Evolutionary conservation across 768 basidiomycete species (phyloP).

Genomic region (Terana coerulea): DNA sequence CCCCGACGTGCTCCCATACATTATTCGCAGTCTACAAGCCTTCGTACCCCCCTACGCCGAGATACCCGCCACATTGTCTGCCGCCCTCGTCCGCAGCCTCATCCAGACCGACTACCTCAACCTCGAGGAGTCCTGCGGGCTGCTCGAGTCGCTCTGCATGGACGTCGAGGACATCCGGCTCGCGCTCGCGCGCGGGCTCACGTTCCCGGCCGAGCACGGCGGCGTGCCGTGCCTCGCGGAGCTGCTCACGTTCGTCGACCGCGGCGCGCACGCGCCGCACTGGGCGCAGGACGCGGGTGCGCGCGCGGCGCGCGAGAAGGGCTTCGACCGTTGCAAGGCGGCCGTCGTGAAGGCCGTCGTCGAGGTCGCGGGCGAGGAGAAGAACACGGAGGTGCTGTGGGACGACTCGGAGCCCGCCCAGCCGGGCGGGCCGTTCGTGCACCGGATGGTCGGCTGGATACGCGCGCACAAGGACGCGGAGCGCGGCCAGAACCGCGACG

Average conservation of each 20-base stretch:
- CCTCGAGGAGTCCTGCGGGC: slow-evolving; percentile 69
- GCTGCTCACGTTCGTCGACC: slow-evolving; percentile 73
- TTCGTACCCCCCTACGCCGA: slow-evolving; percentile 55
- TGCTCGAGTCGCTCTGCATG: slow-evolving; percentile 72
- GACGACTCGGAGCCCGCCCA: slow-evolving; percentile 50
- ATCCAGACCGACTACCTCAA: slow-evolving; percentile 66
- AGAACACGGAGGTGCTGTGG: slow-evolving; percentile 77
- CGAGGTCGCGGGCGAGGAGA: slow-evolving; percentile 79
- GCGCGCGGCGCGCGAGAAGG: slow-evolving; percentile 57
- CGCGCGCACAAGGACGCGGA: slow-evolving; percentile 43
- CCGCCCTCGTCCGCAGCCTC: slow-evolving; percentile 41
- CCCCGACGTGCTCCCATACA: slow-evolving; percentile 58
- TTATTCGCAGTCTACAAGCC: slow-evolving; percentile 53
- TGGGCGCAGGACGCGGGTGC: slow-evolving; percentile 54
- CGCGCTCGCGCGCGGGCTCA: slow-evolving; percentile 62
- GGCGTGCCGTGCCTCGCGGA: slow-evolving; percentile 54
- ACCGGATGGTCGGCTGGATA: slow-evolving; percentile 75
- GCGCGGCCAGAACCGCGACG: slow-evolving; percentile 46
- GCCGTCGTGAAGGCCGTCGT: slow-evolving; percentile 84
- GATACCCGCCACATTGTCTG: slow-evolving; percentile 35
- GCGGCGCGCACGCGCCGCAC: slow-evolving; percentile 59
- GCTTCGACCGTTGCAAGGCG: slow-evolving; percentile 79
- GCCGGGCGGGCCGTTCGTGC: slow-evolving; percentile 71
- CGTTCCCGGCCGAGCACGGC: slow-evolving; percentile 51
- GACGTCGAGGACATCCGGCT: slow-evolving; percentile 76